Evolutionary conservation across 2,329 filamentous ascomycete genomes (phyloP).

Genomic region (Hymenoscyphus repandus): DNA sequence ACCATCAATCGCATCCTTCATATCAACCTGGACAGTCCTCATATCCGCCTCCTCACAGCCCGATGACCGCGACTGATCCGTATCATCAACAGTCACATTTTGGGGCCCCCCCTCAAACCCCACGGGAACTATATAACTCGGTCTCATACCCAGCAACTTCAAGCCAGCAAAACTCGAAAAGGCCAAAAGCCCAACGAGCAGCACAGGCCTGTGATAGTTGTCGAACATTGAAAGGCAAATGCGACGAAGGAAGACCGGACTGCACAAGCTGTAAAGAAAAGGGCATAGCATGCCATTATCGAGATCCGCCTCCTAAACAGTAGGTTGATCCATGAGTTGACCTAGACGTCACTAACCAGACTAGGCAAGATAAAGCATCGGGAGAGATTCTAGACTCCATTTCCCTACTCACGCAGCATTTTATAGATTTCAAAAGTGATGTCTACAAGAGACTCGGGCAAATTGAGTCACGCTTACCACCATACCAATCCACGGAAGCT

Average conservation of each 20-base stretch:
- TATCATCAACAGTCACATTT: conserved; percentile 18
- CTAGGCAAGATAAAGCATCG: conserved; percentile 49
- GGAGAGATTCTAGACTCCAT: conserved; percentile 52
- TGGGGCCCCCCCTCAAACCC: conserved; percentile 10
- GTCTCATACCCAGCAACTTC: conserved; percentile 20
- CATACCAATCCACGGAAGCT: neutral
- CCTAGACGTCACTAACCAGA: conserved; percentile 16
- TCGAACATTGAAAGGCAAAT: conserved; percentile 82
- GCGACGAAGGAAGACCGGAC: conserved; percentile 72
- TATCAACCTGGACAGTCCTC: conserved; percentile 15
- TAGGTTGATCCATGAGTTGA: conserved; percentile 47
- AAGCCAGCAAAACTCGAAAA: conserved; percentile 10
- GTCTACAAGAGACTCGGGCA: neutral
- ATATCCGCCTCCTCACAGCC: conserved; percentile 22
- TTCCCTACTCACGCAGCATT: conserved; percentile 17
- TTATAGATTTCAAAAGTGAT: conserved; percentile 5
- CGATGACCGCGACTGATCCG: conserved; percentile 25
- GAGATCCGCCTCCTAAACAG: conserved; percentile 88
- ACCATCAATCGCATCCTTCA: conserved; percentile 11
- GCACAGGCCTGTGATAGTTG: conserved; percentile 84
- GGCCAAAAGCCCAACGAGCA: conserved; percentile 27
- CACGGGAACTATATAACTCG: conserved; percentile 20
- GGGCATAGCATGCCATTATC: conserved; percentile 76
- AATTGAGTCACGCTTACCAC: neutral
- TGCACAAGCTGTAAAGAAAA: conserved; percentile 88